Conservation (phyloP, 768 basidiomycete species). For the Clathrus columnatus region DNA sequence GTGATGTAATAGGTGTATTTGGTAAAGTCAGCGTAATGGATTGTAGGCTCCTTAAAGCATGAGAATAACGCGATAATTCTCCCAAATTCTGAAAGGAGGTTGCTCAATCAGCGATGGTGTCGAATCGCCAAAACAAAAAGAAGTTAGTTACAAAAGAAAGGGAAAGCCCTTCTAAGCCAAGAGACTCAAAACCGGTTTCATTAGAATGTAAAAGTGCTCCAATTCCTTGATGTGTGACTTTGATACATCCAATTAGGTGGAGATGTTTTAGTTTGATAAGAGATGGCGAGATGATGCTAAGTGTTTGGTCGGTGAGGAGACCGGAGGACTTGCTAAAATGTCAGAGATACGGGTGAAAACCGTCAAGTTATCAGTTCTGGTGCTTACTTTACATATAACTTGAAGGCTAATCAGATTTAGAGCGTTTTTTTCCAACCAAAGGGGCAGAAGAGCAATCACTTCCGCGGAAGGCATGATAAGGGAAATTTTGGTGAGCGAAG, state of each 20-base stretch:
- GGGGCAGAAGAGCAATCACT: constrained; percentile 40
- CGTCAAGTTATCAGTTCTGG: background rate
- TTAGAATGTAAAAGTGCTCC: constrained; percentile 40
- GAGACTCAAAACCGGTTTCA: constrained; percentile 36
- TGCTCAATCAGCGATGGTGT: background rate
- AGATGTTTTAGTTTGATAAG: constrained; percentile 47
- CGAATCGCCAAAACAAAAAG: background rate
- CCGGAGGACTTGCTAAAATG: constrained; percentile 38
- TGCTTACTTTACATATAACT: constrained; percentile 58
- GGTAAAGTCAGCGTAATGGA: constrained; percentile 53
- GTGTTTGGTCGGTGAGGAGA: constrained; percentile 46
- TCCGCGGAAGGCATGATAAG: constrained; percentile 65
- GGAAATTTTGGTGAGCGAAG: constrained; percentile 44
- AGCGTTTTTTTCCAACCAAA: constrained; percentile 42
- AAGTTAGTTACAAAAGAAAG: constrained; percentile 45
- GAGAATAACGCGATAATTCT: constrained; percentile 34
- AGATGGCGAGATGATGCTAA: constrained; percentile 41
- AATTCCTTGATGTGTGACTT: constrained; percentile 55
- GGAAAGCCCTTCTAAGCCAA: constrained; percentile 58
- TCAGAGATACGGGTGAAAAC: background rate
- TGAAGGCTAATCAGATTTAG: constrained; percentile 46
- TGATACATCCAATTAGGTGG: constrained; percentile 58
- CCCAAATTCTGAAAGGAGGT: constrained; percentile 45
- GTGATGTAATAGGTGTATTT: constrained; percentile 25
- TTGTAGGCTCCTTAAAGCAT: constrained; percentile 34